Percentiles rank a stretch among this genome's conserved stretches.
Evolutionary conservation across 768 basidiomycete genomes (phyloP).

Genomic region (Strobilomyces dryophilus): DNA sequence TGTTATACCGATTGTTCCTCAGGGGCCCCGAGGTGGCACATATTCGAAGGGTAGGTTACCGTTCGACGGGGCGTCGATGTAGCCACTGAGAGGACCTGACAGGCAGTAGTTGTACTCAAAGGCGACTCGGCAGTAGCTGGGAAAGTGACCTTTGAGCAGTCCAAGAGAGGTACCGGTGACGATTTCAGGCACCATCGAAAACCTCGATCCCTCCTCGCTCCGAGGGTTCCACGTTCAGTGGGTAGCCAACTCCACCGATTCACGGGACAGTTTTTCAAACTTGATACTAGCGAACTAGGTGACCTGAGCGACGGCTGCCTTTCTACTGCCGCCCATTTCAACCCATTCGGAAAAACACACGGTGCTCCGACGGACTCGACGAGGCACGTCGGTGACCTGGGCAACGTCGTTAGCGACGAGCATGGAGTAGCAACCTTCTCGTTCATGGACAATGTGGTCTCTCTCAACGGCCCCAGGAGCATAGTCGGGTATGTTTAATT

Average conservation of each 20-base stretch:
- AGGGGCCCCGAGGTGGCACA: conserved; percentile 12
- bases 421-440: conserved; percentile 54
- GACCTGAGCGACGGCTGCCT: conserved; percentile 63
- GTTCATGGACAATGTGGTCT: conserved; percentile 56
- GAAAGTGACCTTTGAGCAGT: conserved; percentile 62
- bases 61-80: background rate
- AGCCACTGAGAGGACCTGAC: background rate
- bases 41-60: conserved; percentile 19
- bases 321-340: conserved; percentile 75
- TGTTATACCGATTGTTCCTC: conserved; percentile 19
- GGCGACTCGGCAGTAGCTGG: conserved; percentile 61
- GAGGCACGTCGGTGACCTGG: conserved; percentile 74
- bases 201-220: conserved; percentile 51
- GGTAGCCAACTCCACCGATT: conserved; percentile 22
- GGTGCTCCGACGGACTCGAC: conserved; percentile 52
- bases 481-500: conserved; percentile 58
- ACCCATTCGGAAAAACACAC: conserved; percentile 62
- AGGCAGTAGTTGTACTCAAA: conserved; percentile 60
- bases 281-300: conserved; percentile 37
- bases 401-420: conserved; percentile 64
- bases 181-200: conserved; percentile 58
- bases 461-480: conserved; percentile 62
- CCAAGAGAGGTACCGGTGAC: conserved; percentile 48
- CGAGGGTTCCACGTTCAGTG: conserved; percentile 85
- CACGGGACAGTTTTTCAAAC: conserved; percentile 17